Percentiles rank a stretch among this genome's conserved stretches.
phyloP scores from a whole-genome alignment of 2,329 filamentous ascomycete species.

The Sarocladium strictum region DNA sequence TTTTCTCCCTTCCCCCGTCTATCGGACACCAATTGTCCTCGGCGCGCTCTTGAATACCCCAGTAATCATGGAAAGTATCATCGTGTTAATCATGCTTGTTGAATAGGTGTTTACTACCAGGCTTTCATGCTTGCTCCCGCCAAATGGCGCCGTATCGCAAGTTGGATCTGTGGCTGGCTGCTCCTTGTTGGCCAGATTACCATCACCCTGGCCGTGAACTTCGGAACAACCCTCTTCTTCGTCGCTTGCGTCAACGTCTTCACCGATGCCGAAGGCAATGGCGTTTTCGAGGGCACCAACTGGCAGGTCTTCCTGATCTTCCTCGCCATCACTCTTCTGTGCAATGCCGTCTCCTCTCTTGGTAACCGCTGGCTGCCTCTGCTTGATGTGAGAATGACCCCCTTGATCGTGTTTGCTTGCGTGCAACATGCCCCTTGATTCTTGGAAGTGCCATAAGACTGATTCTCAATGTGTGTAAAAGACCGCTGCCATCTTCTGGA shows the following conservation, averaged over 20 bases:
- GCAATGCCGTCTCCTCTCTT: constrained; percentile 59
- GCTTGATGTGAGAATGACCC: constrained; percentile 56
- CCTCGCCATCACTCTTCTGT: constrained; percentile 59
- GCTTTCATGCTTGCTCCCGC: constrained; percentile 66
- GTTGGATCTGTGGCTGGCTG: constrained; percentile 70
- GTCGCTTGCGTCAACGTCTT: constrained; percentile 52
- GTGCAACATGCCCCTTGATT: too few relatives aligned
- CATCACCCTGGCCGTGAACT: constrained; percentile 78
- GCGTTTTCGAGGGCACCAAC: constrained; percentile 38
- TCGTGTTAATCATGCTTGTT: constrained; percentile 1
- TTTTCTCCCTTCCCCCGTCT: not conserved
- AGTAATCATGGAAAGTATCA: constrained; percentile 12
- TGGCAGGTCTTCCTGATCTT: constrained; percentile 71
- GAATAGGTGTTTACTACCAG: constrained; percentile 61
- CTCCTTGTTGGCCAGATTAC: constrained; percentile 77
- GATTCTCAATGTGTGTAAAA: constrained; percentile 20
- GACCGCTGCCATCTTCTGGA: constrained; percentile 71
- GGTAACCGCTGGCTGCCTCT: constrained; percentile 61
- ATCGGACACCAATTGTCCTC: too few relatives aligned
- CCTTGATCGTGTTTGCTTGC: not conserved
- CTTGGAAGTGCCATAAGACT: constrained; percentile 9
- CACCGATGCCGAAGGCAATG: constrained; percentile 34
- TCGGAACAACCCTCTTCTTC: constrained; percentile 64
- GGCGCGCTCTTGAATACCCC: constrained; percentile 2
- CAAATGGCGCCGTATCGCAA: constrained; percentile 54